A percentile compares a stretch with the other conserved stretches of the same genome.
Conservation (phyloP, 768 basidiomycete genomes). For the Psilocybe cubensis region DNA sequence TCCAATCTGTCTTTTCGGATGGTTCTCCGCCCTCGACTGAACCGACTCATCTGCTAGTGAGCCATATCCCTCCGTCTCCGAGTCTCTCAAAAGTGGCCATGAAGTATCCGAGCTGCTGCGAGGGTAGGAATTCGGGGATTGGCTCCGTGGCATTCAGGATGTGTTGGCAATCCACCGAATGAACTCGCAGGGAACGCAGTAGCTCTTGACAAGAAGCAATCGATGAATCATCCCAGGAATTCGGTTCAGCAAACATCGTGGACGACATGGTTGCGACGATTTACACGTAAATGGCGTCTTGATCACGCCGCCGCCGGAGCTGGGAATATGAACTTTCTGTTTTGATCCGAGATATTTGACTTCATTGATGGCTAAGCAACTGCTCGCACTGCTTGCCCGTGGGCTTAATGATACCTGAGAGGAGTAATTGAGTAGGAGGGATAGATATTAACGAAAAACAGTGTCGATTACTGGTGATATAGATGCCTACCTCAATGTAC, state of each 20-base stretch:
- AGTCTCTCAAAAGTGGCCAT: neutral
- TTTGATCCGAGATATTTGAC: no score
- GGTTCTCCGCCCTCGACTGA: neutral
- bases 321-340: no score
- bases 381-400: no score
- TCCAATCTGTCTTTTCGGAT: slow-evolving; percentile 17
- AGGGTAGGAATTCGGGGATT: neutral
- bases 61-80: neutral
- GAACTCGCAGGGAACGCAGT: neutral
- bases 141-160: neutral
- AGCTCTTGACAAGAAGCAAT: neutral
- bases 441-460: no score
- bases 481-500: no score
- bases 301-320: neutral
- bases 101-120: neutral
- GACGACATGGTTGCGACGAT: slow-evolving; percentile 3
- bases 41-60: neutral
- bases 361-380: no score
- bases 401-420: no score
- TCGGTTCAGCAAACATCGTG: neutral
- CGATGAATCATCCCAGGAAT: neutral
- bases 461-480: no score
- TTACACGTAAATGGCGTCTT: slow-evolving; percentile 3
- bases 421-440: no score
- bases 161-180: neutral